Evolutionary conservation across 2,329 filamentous ascomycete genomes (phyloP).

Genomic region (Pseudocercospora fuligena): DNA sequence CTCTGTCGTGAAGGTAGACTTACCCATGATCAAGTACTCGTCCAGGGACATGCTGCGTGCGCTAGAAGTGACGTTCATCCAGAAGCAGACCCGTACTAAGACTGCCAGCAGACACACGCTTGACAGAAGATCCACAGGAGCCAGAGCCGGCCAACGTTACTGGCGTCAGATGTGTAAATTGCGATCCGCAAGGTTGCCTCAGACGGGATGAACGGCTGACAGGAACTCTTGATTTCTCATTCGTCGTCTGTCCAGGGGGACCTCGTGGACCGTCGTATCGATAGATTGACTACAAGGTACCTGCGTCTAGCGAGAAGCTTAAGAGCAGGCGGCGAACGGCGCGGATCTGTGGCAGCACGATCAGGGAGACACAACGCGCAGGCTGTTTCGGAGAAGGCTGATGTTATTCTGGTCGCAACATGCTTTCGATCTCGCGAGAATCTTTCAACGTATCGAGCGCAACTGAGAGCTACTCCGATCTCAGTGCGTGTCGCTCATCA

Average conservation of each 20-base stretch:
- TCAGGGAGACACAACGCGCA: neutral
- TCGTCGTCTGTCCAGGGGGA: neutral
- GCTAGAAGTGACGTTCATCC: constrained; percentile 4
- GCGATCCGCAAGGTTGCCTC: constrained; percentile 16
- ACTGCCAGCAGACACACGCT: neutral
- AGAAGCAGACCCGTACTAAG: neutral
- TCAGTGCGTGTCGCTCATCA: neutral
- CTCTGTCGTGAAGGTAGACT: neutral
- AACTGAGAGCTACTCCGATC: neutral
- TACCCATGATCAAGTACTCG: constrained; percentile 2
- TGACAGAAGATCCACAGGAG: constrained; percentile 15
- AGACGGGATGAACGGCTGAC: constrained; percentile 13
- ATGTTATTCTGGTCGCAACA: neutral
- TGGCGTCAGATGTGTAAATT: constrained; percentile 16
- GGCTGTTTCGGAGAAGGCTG: neutral
- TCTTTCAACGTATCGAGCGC: too few species aligned
- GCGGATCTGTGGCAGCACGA: neutral
- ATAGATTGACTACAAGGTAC: neutral
- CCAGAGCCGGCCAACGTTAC: constrained; percentile 12
- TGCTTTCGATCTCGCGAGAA: too few species aligned
- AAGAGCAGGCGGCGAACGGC: neutral
- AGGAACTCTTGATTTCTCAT: constrained; percentile 1
- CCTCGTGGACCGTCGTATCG: constrained; percentile 6
- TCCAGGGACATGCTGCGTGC: constrained; percentile 8
- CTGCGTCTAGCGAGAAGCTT: neutral